phyloP scores from a whole-genome alignment of 2,329 filamentous ascomycete species.

The Epichloe aotearoae region DNA sequence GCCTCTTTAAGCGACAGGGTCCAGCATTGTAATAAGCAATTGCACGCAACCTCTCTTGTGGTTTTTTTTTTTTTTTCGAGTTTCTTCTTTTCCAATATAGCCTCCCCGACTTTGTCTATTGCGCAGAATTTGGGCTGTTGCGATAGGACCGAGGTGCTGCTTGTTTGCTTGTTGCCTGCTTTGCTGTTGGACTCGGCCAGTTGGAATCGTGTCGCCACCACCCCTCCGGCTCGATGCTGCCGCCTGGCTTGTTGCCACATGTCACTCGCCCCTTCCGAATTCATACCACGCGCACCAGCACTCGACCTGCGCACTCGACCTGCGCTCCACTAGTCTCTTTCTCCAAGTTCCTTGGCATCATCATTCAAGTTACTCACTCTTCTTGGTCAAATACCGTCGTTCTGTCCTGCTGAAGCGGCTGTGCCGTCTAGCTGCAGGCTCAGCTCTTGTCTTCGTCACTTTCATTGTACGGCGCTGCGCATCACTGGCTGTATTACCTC shows the following conservation, averaged over 20 bases:
- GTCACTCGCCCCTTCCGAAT: neutral
- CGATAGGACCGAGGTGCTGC: neutral
- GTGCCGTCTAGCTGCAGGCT: neutral
- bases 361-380: neutral
- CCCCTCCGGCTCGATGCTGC: neutral
- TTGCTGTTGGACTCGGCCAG: neutral
- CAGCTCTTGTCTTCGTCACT: too few relatives aligned
- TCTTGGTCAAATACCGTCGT: neutral
- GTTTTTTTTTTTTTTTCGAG: neutral
- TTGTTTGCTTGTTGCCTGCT: neutral
- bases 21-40: constrained; percentile 5
- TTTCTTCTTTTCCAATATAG: neutral
- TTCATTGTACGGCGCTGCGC: too few relatives aligned
- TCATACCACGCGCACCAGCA: neutral
- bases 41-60: neutral
- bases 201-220: constrained; percentile 1
- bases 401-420: neutral
- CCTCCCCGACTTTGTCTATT: neutral
- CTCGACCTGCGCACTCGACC: neutral
- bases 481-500: too few relatives aligned
- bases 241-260: neutral
- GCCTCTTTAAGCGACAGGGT: neutral
- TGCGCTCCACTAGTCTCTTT: neutral
- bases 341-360: neutral
- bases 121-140: neutral